These are phyloP conservation scores for Phytophthora fragariaefolia DNA, from an alignment of 352 stramenopile genomes.

Conservation along the genomic window DNA sequence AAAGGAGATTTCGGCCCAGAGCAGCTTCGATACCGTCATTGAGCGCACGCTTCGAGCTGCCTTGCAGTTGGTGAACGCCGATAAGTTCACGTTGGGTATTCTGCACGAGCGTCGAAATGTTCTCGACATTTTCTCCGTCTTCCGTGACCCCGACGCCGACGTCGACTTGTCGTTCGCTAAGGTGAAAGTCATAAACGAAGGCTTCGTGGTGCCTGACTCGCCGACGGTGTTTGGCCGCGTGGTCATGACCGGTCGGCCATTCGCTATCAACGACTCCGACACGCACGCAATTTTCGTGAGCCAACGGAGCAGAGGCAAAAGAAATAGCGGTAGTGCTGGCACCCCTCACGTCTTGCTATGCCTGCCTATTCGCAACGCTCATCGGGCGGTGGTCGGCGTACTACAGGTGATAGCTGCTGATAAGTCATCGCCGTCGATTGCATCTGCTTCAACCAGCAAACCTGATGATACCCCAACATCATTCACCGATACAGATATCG, in stretches of 20 bases:
- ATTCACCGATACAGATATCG: slow-evolving; percentile 54
- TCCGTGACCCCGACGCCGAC: slow-evolving; percentile 1
- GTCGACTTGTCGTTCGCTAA: slow-evolving; percentile 20
- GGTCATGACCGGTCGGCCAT: slow-evolving; percentile 64
- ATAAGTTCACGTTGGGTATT: slow-evolving; percentile 73
- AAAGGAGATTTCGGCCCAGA: slow-evolving; percentile 66
- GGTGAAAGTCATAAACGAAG: slow-evolving; percentile 53
- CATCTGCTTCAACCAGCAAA: slow-evolving; percentile 8
- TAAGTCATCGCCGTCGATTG: slow-evolving; percentile 11
- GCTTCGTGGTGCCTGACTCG: slow-evolving; percentile 61
- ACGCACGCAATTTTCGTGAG: slow-evolving; percentile 66
- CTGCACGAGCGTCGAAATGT: slow-evolving; percentile 66
- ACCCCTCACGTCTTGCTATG: slow-evolving; percentile 59
- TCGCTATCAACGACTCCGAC: slow-evolving; percentile 64
- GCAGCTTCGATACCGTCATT: slow-evolving; percentile 65
- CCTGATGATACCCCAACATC: not conserved
- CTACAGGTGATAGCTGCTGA: slow-evolving; percentile 50
- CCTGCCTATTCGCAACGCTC: slow-evolving; percentile 72
- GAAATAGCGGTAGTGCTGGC: slow-evolving; percentile 23
- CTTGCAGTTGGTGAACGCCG: slow-evolving; percentile 59
- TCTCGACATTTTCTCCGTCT: slow-evolving; percentile 59
- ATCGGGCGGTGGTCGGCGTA: slow-evolving; percentile 61
- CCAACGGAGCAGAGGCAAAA: slow-evolving; percentile 25
- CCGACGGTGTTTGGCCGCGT: slow-evolving; percentile 70
- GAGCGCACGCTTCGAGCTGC: slow-evolving; percentile 55